Base-by-base conservation (phyloP, 2,329 filamentous ascomycete genomes). In the Lachnellula hyalina region DNA sequence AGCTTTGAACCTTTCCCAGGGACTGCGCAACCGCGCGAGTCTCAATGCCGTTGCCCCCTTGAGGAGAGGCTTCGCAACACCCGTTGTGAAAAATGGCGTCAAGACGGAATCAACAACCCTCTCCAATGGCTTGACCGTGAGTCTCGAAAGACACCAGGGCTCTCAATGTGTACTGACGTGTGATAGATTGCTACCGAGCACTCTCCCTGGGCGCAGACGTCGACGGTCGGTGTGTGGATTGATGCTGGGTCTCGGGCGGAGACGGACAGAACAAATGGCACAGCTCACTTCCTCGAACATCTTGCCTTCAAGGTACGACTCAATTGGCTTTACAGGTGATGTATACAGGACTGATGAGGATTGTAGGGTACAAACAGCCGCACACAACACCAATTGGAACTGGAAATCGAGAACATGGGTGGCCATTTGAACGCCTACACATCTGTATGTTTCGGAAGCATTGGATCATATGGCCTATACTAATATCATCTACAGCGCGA, bases 361-460 rank as follows among this genome's bases (percentile, higher is more conserved):
- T 11, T 51, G 56, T 60, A 92, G 92, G 94, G 94, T 68, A 99
- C 94, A 66, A 82, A 88, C 75, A 96, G 89, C 80, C 85, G 94
- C 76, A 91, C 89, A 63, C 94, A 99, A 77, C 89, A 95, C 74
- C 94, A 99, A 79, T 82, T 99, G 73, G 94, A 99, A 81, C 86
- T 99, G 63, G 94, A 99, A 81, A 97, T 99, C 72, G 94, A 99
- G 83, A 99, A 99, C 80, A 96, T 99, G 90, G 94, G 94, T 74
- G 94, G 90, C 63, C 94, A 99, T 80, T 83, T 99, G 69, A 99
- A 99, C 77, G 94, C 94, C 74, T 99, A 99, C 82, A 99, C 94
- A 69, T 97, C 93, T 80, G 92, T 96, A 85, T 71, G 87, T 67
- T 57, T 76, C 28, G 66, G 68, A 55, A 46, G 25, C 28, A 52